These are phyloP conservation scores for Diutina sp. DNA, from an alignment of 1,139 yeast genomes.

Conservation along the genomic window DNA sequence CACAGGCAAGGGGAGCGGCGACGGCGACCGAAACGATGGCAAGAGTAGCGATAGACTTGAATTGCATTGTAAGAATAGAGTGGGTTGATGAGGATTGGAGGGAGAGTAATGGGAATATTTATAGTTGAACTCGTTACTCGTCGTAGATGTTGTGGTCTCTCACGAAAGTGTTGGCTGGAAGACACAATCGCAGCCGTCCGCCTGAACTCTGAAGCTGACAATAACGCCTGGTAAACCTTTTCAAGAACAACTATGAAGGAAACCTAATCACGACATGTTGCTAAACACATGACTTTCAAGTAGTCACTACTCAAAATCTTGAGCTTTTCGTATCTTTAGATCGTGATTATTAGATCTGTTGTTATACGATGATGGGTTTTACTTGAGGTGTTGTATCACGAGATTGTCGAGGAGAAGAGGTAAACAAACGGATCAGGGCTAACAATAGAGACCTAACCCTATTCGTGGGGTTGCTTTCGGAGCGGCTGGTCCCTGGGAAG, in stretches of 20 bases:
- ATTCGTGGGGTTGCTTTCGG: background rate
- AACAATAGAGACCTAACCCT: background rate
- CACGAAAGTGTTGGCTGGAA: too few relatives aligned
- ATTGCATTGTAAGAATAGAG: background rate
- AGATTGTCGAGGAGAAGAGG: too few relatives aligned
- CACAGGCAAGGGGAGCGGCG: background rate
- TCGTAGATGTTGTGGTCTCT: too few relatives aligned
- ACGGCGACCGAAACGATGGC: background rate
- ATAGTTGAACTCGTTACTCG: background rate
- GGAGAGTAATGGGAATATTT: background rate
- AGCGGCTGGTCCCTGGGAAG: background rate
- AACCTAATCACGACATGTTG: too few relatives aligned
- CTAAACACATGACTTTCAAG: too few relatives aligned
- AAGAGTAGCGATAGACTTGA: constrained; percentile 1
- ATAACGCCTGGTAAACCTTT: too few relatives aligned
- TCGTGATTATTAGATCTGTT: too few relatives aligned
- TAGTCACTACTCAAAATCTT: too few relatives aligned
- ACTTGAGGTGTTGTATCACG: too few relatives aligned
- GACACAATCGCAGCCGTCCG: background rate
- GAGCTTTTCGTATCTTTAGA: too few relatives aligned
- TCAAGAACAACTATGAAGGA: too few relatives aligned
- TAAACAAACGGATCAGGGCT: background rate
- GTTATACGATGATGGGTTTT: too few relatives aligned
- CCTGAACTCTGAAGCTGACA: background rate
- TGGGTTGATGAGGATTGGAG: background rate